Evolutionary conservation across 2,329 filamentous ascomycete genomes (phyloP), one percentile per base, ranked within the genome.

Genomic region (Didymella sp.): DNA sequence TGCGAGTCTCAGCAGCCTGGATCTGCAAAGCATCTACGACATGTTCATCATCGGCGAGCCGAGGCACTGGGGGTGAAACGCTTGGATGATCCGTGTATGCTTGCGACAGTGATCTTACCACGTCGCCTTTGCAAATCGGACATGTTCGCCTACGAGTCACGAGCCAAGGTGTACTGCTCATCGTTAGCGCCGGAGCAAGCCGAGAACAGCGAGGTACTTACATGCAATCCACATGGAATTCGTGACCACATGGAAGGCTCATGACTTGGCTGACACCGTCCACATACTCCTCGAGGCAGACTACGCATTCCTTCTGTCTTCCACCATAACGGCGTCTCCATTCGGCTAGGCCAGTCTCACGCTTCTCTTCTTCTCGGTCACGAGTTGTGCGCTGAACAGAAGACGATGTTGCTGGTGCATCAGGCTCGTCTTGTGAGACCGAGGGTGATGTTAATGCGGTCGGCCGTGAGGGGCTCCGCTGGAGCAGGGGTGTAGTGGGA

Each of bases 181-280:
- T 45, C 60, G 69, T 68, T 69, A 73, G 61, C 56, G 62, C 63
- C 2, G 13, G 2, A 13, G 7, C 19, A n/a, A 8, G n/a, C 15
- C 12, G n/a, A 21, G 25, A n/a, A 33, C 13, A 13, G 43, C 2
- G 8, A 11, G 15, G 53, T 44, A 89, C 92, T 89, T 80, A 96
- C 92, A 99, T 98, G 92, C 95, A 99, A 73, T 96, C 92, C 25
- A 84, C 94, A 76, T 99, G 95, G 77, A 98, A 99, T 72, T 99
- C 95, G 75, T 99, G 95, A 31, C 95, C 95, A 77, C 95, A 99
- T 8, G 95, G 95, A 57, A 99, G 79, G 72, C 92, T 96, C 95
- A 99, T 99, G 35, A 99, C 94, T 70, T 87, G 87, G 74, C 92
- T 96, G 68, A 97, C 88, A 35, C 95, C 95, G 75, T 97, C 93